Base-by-base conservation (phyloP, 768 basidiomycete species). In the Hemileccinum impolitum region DNA sequence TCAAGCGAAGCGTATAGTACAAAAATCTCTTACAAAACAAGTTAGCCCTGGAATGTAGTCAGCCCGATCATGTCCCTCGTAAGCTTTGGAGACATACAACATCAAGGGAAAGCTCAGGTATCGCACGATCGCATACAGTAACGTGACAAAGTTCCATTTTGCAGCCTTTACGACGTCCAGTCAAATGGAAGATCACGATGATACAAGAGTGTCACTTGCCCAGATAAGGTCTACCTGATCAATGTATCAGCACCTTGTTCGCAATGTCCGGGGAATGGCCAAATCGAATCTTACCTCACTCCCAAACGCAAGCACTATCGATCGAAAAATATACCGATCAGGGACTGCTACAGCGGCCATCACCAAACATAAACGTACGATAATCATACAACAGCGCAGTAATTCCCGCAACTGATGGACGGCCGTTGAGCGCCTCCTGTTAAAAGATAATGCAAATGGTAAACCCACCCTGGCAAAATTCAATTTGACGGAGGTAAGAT, bases 151-250 rank as follows among this genome's bases (percentile, higher is more conserved):
- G 23, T 48, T 60, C 59, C 58, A 60, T 39, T 49, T 21, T 31
- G 31, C 50, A 28, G 47, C 37, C 59, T 61, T 52, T n/a, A 30
- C 34, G n/a, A 32, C 4, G 15, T 50, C 18, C 9, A 46, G 34
- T 36, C 10, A 17, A 23, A 25, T 18, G 5, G 38, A 19, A 35
- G 14, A 30, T 12, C 28, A 18, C 4, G 10, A 12, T 19, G 12
- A 21, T 17, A 11, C 7, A 10, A 32, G 6, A 42, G 36, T 0
- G 2, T 18, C 3, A n/a, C 47, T 11, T 30, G 57, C 59, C 59
- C 59, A 60, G 28, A 60, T 54, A 3, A 60, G 23, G 2, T 60
- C 49, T 9, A 60, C 48, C 59, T 60, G 26, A 44, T 34, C 17
- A 41, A 40, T 1, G 14, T 34, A 36, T 45, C 26, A 50, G 31